Percentiles rank a stretch among this genome's conserved stretches.
phyloP scores from a whole-genome alignment of 2,329 filamentous ascomycete genomes.

The Aciculosporium take region DNA sequence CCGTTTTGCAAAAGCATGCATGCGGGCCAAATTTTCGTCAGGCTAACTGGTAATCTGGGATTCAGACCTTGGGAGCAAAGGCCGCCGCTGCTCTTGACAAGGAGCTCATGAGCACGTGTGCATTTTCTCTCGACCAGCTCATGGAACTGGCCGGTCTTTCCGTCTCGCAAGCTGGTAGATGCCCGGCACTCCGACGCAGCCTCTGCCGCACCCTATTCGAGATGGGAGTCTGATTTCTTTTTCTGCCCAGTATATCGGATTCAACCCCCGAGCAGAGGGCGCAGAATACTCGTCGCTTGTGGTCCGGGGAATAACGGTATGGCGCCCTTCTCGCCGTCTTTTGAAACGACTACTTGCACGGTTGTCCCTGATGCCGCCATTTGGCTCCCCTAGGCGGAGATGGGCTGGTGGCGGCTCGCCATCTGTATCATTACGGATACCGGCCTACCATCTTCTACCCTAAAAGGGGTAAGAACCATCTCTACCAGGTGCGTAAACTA shows the following conservation, averaged over 20 bases:
- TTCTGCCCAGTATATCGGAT: constrained; percentile 60
- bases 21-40: neutral
- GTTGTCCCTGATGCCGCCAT: neutral
- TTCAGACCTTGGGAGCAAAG: constrained; percentile 81
- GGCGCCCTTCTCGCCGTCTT: neutral
- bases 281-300: constrained; percentile 71
- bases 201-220: no score
- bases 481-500: constrained; percentile 54
- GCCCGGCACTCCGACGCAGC: no score
- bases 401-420: constrained; percentile 83
- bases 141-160: constrained; percentile 94
- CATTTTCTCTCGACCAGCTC: constrained; percentile 87
- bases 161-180: constrained; percentile 70
- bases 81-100: constrained; percentile 79
- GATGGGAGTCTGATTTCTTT: neutral
- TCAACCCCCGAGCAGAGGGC: constrained; percentile 60
- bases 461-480: constrained; percentile 77
- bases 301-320: constrained; percentile 64
- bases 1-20: no score
- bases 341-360: neutral
- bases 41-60: no score
- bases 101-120: constrained; percentile 79
- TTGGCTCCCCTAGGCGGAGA: constrained; percentile 55
- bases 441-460: constrained; percentile 81
- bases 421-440: constrained; percentile 87